A percentile compares a stretch with the other conserved stretches of the same genome.
phyloP scores from a whole-genome alignment of 805 yeast species.

The Candida pseudoglaebosa region DNA sequence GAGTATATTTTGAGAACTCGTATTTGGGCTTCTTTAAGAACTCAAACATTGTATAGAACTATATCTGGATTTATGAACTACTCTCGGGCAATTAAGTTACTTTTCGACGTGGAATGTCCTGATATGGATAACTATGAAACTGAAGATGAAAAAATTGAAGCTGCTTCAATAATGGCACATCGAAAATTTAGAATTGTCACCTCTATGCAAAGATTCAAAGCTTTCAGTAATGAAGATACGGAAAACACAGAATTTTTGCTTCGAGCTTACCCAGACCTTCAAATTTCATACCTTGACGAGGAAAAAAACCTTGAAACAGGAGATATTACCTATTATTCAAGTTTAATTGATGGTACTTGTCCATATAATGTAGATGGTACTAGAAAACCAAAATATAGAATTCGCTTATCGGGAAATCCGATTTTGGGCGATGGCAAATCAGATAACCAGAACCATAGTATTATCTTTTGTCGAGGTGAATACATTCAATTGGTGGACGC shows the following conservation, averaged over 20 bases:
- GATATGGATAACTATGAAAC: slow-evolving; percentile 42
- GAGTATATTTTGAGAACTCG: slow-evolving; percentile 94
- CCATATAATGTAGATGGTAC: slow-evolving; percentile 54
- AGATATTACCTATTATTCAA: slow-evolving; percentile 68
- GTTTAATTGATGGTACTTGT: slow-evolving; percentile 78
- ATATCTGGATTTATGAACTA: slow-evolving; percentile 98
- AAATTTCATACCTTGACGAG: slow-evolving; percentile 92
- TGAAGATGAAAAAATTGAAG: slow-evolving; percentile 38
- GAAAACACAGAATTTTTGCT: slow-evolving; percentile 78
- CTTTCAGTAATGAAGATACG: slow-evolving; percentile 68
- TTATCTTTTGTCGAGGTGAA: slow-evolving; percentile 80
- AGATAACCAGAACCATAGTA: slow-evolving; percentile 79
- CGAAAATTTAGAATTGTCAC: slow-evolving; percentile 79
- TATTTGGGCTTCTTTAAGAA: slow-evolving; percentile 97
- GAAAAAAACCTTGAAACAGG: slow-evolving; percentile 77
- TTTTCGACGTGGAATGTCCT: slow-evolving; percentile 88
- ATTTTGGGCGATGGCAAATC: slow-evolving; percentile 87
- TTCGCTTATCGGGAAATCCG: slow-evolving; percentile 79
- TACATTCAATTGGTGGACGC: slow-evolving; percentile 83
- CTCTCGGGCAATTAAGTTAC: slow-evolving; percentile 89
- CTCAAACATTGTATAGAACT: slow-evolving; percentile 95
- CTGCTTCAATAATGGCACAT: slow-evolving; percentile 63
- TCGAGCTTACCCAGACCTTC: slow-evolving; percentile 80
- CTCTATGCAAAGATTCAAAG: slow-evolving; percentile 80
- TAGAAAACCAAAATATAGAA: slow-evolving; percentile 49